These are phyloP conservation scores for Kluyveromyces wickerhamii DNA, from an alignment of 805 yeast species.

Conservation along the genomic window DNA sequence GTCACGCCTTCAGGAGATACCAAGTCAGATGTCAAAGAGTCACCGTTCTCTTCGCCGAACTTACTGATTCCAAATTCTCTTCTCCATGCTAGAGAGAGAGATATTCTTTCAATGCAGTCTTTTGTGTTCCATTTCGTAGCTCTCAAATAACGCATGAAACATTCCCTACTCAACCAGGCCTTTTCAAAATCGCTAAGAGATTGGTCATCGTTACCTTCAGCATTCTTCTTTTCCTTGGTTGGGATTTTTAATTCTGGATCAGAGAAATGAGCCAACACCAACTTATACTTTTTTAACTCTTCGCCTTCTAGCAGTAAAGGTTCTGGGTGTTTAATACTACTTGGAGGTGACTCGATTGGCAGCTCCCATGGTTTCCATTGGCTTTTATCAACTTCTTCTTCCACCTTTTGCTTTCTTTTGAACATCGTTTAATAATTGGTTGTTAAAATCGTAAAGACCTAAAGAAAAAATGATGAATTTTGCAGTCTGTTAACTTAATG, in stretches of 20 bases:
- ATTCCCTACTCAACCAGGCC: conserved; percentile 91
- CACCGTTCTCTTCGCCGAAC: conserved; percentile 37
- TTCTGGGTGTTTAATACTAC: conserved; percentile 43
- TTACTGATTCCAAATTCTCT: conserved; percentile 74
- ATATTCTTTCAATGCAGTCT: conserved; percentile 68
- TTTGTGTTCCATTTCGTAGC: conserved; percentile 85
- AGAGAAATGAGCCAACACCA: conserved; percentile 57
- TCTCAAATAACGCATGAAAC: conserved; percentile 79
- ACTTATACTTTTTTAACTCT: conserved; percentile 52
- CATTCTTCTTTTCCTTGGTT: conserved; percentile 36
- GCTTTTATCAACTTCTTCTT: conserved; percentile 15
- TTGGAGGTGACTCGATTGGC: conserved; percentile 55
- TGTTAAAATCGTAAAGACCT: too few relatives aligned
- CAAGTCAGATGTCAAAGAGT: conserved; percentile 45
- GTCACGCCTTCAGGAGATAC: conserved; percentile 68
- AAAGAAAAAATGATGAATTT: too few relatives aligned
- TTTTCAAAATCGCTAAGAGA: conserved; percentile 45
- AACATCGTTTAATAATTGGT: conserved; percentile 21
- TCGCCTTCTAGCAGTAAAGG: conserved; percentile 40
- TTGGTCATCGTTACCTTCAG: conserved; percentile 28
- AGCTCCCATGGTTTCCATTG: conserved; percentile 27
- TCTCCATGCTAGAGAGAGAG: conserved; percentile 82
- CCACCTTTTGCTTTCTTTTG: conserved; percentile 22
- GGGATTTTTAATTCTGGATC: conserved; percentile 45
- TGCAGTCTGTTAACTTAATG: too few relatives aligned